A percentile compares a stretch with the other conserved stretches of the same genome.
Evolutionary conservation across 2,329 filamentous ascomycete genomes (phyloP).

Genomic region (Pseudonectria foliicola): DNA sequence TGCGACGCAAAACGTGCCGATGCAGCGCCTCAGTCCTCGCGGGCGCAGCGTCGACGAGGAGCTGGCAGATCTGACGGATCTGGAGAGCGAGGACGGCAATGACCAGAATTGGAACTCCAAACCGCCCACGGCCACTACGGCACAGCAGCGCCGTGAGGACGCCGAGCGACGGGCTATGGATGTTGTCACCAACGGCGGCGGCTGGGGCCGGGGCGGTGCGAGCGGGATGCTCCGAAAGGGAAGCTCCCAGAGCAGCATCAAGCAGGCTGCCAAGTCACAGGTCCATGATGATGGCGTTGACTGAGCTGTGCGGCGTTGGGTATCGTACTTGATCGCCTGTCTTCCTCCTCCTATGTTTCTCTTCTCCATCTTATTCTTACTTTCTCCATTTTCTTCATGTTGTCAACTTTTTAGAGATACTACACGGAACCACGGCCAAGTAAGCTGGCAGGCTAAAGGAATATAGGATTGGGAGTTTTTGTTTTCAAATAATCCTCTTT

Average conservation of each 20-base stretch:
- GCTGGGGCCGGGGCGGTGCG: slow-evolving; percentile 34
- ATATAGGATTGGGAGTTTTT: not conserved
- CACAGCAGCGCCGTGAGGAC: slow-evolving; percentile 30
- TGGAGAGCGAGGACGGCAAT: slow-evolving; percentile 31
- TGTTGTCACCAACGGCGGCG: slow-evolving; percentile 31
- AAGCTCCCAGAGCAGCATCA: slow-evolving; percentile 19
- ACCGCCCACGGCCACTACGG: slow-evolving; percentile 32
- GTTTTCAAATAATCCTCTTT: too few relatives aligned
- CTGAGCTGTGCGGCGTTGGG: slow-evolving; percentile 8
- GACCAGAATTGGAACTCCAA: slow-evolving; percentile 27
- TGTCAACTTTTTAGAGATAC: not conserved
- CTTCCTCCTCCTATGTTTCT: too few relatives aligned
- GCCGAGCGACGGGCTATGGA: slow-evolving; percentile 40
- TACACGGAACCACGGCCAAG: too few relatives aligned
- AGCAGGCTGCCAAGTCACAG: slow-evolving; percentile 13
- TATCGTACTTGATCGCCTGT: not conserved
- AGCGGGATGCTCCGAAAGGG: slow-evolving; percentile 36
- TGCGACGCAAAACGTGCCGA: slow-evolving; percentile 34
- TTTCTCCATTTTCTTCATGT: not conserved
- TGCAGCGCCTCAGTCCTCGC: slow-evolving; percentile 40
- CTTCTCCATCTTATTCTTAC: too few relatives aligned
- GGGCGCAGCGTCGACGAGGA: slow-evolving; percentile 39
- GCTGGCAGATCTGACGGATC: slow-evolving; percentile 32
- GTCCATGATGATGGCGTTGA: slow-evolving; percentile 28
- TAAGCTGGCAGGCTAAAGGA: not conserved